Percentiles rank a stretch among this genome's conserved stretches.
Conservation (phyloP, 2,329 filamentous ascomycete genomes). For the Pyrenophora seminiperda region DNA sequence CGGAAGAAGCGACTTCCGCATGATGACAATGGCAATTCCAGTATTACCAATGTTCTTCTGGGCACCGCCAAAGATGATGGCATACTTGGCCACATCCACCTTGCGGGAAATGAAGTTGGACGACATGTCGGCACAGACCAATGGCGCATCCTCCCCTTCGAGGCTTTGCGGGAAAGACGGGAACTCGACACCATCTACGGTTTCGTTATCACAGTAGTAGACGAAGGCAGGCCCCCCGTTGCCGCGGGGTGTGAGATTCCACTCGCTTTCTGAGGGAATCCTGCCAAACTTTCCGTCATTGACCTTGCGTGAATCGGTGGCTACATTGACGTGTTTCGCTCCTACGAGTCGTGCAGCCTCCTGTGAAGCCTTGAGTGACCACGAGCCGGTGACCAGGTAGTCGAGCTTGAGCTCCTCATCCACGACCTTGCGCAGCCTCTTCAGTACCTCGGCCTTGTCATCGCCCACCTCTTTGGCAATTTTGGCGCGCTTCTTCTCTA, state of each 20-base stretch:
- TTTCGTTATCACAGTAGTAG: conserved; percentile 95
- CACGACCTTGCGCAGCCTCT: conserved; percentile 67
- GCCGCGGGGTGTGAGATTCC: conserved; percentile 70
- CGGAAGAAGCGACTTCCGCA: conserved; percentile 80
- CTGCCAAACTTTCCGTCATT: conserved; percentile 84
- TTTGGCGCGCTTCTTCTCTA: conserved; percentile 67
- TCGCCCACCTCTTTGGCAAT: conserved; percentile 62
- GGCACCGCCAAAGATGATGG: conserved; percentile 84
- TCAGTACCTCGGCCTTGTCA: conserved; percentile 62
- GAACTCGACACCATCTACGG: conserved; percentile 91
- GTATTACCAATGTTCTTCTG: conserved; percentile 93
- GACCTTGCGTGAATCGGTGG: conserved; percentile 64
- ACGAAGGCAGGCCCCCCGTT: conserved; percentile 67
- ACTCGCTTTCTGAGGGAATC: conserved; percentile 77
- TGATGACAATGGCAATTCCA: conserved; percentile 83
- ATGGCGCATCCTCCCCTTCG: conserved; percentile 65
- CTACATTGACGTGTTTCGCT: conserved; percentile 78
- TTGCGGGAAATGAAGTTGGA: conserved; percentile 88
- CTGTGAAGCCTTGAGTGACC: conserved; percentile 86
- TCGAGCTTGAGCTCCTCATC: conserved; percentile 77
- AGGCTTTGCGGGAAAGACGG: conserved; percentile 71
- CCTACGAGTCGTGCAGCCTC: conserved; percentile 82
- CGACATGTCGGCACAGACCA: conserved; percentile 90
- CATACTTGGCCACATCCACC: conserved; percentile 79
- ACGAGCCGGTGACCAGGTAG: conserved; percentile 88